Evolutionary conservation across 176 grass and related monocot species (phyloP).

Genomic region (Triticum turgidum): DNA sequence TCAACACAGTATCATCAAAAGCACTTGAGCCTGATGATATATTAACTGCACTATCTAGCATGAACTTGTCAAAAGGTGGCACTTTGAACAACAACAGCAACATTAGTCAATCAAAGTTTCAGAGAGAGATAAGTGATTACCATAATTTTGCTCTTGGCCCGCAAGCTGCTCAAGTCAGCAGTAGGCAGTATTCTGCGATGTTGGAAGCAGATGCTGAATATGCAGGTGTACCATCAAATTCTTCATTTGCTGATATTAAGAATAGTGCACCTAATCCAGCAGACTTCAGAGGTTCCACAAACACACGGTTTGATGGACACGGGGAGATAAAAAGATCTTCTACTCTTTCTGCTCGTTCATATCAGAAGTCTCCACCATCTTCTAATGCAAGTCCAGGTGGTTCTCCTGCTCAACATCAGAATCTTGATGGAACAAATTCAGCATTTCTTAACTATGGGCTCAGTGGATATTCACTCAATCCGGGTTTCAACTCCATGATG

Average conservation of each 20-base stretch:
- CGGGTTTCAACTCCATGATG: constrained; percentile 51
- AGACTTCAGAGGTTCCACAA: constrained; percentile 49
- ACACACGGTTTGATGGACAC: constrained; percentile 36
- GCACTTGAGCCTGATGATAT: constrained; percentile 72
- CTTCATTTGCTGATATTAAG: constrained; percentile 58
- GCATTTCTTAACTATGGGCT: constrained; percentile 68
- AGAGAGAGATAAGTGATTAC: constrained; percentile 52
- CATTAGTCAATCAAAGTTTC: constrained; percentile 41
- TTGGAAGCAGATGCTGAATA: constrained; percentile 54
- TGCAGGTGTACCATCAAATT: constrained; percentile 46
- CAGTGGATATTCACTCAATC: constrained; percentile 50
- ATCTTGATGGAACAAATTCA: constrained; percentile 50
- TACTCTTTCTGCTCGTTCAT: constrained; percentile 40
- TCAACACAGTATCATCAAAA: constrained; percentile 57
- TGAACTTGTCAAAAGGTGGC: constrained; percentile 63
- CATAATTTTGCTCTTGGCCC: constrained; percentile 50
- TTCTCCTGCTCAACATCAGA: constrained; percentile 75
- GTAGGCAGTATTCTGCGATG: constrained; percentile 46
- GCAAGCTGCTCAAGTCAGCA: constrained; percentile 42
- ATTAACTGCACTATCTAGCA: constrained; percentile 74
- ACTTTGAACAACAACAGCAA: constrained; percentile 33
- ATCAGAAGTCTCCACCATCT: constrained; percentile 67
- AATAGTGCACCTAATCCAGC: constrained; percentile 34
- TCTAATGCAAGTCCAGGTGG: constrained; percentile 61
- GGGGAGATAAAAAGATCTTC: constrained; percentile 47